Evolutionary conservation across 2,329 filamentous ascomycete species (phyloP), one percentile per base, ranked within the genome.

Genomic region (Claviceps spartinae): DNA sequence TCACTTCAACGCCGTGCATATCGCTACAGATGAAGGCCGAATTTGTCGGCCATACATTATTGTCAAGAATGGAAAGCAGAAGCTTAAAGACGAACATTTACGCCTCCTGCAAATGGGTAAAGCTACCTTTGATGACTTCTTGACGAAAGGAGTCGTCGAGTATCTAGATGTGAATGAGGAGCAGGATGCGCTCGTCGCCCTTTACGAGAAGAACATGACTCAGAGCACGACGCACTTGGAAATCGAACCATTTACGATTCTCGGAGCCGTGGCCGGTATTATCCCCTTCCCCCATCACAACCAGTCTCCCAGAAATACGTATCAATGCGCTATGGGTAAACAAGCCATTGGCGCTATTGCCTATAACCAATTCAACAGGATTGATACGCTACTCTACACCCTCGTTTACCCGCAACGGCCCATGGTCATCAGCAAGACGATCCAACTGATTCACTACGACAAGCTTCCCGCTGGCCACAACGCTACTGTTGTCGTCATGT

Each of bases 301-400:
- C 69, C 93, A 98, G 67, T 98, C 94, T 16, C 93, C 93, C 9
- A 80, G 93, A 76, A 98, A 98, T 66, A 98, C 93, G 0, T 98
- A 98, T 64, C 91, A 97, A 75, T 96, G 91, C 71, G 93, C 93
- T 70, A 98, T 98, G 93, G 93, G 93, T 79, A 98, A 98, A 72
- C 93, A 98, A 85, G 93, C 93, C 41, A 97, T 98, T 65, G 93
- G 93, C 37, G 90, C 91, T 37, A 97, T 98, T 64, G 93, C 91
- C 16, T 95, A 95, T 65, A 98, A 98, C 65, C 93, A 98, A 67
- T 95, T 96, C 71, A 87, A 91, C 61, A 84, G 93, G 52, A 96
- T 98, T 66, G 93, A 98, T 63, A 97, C 91, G 0, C 76, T 98
- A 16, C 79, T 98, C 6, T 97, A 96, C 65, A 86, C 95, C 1